Conservation (phyloP, 495 filamentous ascomycete species). For the Penicillium antarcticum region DNA sequence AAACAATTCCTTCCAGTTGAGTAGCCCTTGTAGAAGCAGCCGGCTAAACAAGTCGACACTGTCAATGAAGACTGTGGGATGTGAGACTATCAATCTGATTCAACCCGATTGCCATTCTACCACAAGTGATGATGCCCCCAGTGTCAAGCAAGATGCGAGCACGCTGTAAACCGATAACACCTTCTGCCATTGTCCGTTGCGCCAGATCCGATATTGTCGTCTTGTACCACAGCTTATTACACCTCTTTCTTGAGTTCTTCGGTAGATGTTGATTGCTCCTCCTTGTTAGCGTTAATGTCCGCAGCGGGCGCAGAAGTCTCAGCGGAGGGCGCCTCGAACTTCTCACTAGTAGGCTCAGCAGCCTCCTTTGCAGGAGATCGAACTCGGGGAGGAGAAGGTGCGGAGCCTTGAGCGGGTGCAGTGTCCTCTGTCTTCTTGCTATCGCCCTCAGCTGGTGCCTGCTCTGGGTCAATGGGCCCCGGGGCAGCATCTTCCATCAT, state of each 20-base stretch:
- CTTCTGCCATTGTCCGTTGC: slow-evolving; percentile 41
- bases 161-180: slow-evolving; percentile 38
- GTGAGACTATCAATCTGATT: slow-evolving; percentile 1
- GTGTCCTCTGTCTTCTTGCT: slow-evolving; percentile 25
- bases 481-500: slow-evolving; percentile 59
- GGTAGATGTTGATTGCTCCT: slow-evolving; percentile 17
- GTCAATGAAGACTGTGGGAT: slow-evolving; percentile 1
- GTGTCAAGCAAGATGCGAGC: slow-evolving; percentile 22
- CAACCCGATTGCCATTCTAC: slow-evolving; percentile 1
- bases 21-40: not conserved
- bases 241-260: slow-evolving; percentile 33
- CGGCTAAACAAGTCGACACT: not conserved
- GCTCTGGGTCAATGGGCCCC: slow-evolving; percentile 21
- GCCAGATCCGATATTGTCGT: slow-evolving; percentile 29
- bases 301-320: slow-evolving; percentile 16
- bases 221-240: slow-evolving; percentile 17
- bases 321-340: slow-evolving; percentile 16
- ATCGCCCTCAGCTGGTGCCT: slow-evolving; percentile 12
- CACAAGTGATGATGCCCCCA: slow-evolving; percentile 15
- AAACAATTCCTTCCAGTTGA: slow-evolving; percentile 1
- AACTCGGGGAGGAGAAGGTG: slow-evolving; percentile 12
- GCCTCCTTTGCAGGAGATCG: slow-evolving; percentile 23
- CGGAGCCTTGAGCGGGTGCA: slow-evolving; percentile 15
- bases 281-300: slow-evolving; percentile 20
- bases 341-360: slow-evolving; percentile 10